These are phyloP conservation scores for Achlya hypogyna DNA, from an alignment of 352 stramenopile species.

Conservation along the genomic window DNA sequence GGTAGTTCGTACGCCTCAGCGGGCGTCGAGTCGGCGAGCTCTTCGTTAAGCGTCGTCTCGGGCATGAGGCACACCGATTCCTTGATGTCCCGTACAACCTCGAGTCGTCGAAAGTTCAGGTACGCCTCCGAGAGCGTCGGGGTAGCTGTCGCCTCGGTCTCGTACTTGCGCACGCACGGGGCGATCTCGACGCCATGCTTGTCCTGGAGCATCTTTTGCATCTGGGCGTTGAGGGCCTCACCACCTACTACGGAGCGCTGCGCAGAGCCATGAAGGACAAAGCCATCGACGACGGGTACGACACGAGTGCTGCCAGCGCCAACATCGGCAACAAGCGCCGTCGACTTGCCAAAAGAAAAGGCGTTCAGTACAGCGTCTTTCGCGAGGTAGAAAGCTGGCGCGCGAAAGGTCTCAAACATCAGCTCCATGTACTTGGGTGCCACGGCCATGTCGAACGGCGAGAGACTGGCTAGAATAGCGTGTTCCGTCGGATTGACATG, in stretches of 20 bases:
- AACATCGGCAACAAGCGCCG: conserved; percentile 84
- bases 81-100: conserved; percentile 72
- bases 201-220: conserved; percentile 52
- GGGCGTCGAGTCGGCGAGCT: conserved; percentile 25
- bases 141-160: conserved; percentile 15
- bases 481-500: conserved; percentile 57
- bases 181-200: conserved; percentile 11
- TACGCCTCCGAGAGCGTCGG: conserved; percentile 56
- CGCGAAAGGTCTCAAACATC: conserved; percentile 89
- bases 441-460: conserved; percentile 54
- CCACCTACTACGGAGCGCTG: conserved; percentile 69
- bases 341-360: conserved; percentile 83
- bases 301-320: conserved; percentile 77
- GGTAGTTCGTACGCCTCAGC: conserved; percentile 67
- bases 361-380: conserved; percentile 85
- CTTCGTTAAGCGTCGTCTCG: conserved; percentile 39
- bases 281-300: conserved; percentile 87
- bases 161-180: conserved; percentile 9
- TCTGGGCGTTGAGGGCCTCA: conserved; percentile 58
- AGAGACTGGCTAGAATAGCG: conserved; percentile 63
- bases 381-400: conserved; percentile 85
- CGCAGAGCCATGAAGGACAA: conserved; percentile 64
- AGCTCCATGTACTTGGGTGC: conserved; percentile 80
- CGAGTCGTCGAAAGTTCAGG: conserved; percentile 54
- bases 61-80: conserved; percentile 47